Percentiles rank a stretch among this genome's conserved stretches.
Evolutionary conservation across 1,284 basidiomycete genomes (phyloP).

Genomic region (Coniophora puteana): DNA sequence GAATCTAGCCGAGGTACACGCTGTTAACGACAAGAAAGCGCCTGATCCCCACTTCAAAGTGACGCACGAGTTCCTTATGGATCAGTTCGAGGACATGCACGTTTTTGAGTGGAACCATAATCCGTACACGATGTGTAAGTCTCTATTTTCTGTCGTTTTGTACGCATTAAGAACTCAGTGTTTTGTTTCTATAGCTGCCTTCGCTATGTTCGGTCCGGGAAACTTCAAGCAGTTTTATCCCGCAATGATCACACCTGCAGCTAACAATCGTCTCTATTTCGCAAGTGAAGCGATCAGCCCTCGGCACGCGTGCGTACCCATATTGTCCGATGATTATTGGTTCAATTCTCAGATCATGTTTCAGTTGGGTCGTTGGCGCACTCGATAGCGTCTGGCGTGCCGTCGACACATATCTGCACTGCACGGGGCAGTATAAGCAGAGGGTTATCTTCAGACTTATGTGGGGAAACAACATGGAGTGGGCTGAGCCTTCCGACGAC

Average conservation of each 20-base stretch:
- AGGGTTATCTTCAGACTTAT: too few species aligned
- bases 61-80: constrained; percentile 6
- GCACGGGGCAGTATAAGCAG: not conserved
- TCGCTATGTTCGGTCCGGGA: constrained; percentile 17
- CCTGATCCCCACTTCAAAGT: too few species aligned
- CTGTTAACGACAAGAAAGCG: too few species aligned
- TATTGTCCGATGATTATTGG: not conserved
- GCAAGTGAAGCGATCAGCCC: constrained; percentile 19
- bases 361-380: constrained; percentile 5
- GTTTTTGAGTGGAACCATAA: constrained; percentile 15
- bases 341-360: not conserved
- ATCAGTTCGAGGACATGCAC: constrained; percentile 7
- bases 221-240: constrained; percentile 15
- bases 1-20: constrained; percentile 16
- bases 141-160: too few species aligned
- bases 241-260: constrained; percentile 13
- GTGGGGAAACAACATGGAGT: too few species aligned
- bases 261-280: constrained; percentile 13
- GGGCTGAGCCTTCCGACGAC: too few species aligned
- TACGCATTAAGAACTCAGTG: not conserved
- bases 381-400: constrained; percentile 5
- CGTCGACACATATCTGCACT: constrained; percentile 2
- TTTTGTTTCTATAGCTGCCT: constrained; percentile 10
- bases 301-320: constrained; percentile 19
- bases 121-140: constrained; percentile 5